Evolutionary conservation across 768 basidiomycete species (phyloP).

Genomic region (Suillus hirtellus): DNA sequence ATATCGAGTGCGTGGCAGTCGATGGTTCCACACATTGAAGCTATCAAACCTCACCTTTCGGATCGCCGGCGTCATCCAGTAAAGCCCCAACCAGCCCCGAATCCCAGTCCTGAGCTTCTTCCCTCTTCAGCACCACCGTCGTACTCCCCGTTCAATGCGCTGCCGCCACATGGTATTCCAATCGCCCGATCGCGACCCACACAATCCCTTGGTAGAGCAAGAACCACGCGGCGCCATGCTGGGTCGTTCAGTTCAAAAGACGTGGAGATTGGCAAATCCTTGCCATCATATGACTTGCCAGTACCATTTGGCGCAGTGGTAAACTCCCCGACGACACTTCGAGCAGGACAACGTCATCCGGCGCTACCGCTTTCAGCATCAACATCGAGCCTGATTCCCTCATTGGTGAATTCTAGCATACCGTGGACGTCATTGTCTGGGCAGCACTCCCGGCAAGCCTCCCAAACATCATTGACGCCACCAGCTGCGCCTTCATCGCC

Average conservation of each 20-base stretch:
- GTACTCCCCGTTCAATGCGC: slow-evolving; percentile 24
- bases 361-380: slow-evolving; percentile 38
- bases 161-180: slow-evolving; percentile 25
- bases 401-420: slow-evolving; percentile 11
- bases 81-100: slow-evolving; percentile 31
- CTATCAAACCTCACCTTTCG: slow-evolving; percentile 63
- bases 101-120: slow-evolving; percentile 28
- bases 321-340: slow-evolving; percentile 36
- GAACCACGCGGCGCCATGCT: slow-evolving; percentile 76
- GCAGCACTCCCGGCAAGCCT: slow-evolving; percentile 45
- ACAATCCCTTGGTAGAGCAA: slow-evolving; percentile 39
- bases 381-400: slow-evolving; percentile 20
- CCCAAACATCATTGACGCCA: slow-evolving; percentile 42
- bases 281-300: slow-evolving; percentile 62
- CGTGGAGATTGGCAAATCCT: slow-evolving; percentile 80
- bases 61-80: slow-evolving; percentile 39
- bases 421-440: slow-evolving; percentile 17
- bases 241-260: slow-evolving; percentile 96
- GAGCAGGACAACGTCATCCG: slow-evolving; percentile 52
- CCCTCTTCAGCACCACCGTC: slow-evolving; percentile 30
- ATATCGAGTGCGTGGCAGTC: slow-evolving; percentile 82
- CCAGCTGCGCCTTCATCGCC: slow-evolving; percentile 39
- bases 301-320: slow-evolving; percentile 29
- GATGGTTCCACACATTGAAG: slow-evolving; percentile 69
- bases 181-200: slow-evolving; percentile 32